Percentiles rank a stretch among this genome's conserved stretches.
Conservation (phyloP, 225 moss, liverwort and hornwort genomes). For the Sphagnum contortum region DNA sequence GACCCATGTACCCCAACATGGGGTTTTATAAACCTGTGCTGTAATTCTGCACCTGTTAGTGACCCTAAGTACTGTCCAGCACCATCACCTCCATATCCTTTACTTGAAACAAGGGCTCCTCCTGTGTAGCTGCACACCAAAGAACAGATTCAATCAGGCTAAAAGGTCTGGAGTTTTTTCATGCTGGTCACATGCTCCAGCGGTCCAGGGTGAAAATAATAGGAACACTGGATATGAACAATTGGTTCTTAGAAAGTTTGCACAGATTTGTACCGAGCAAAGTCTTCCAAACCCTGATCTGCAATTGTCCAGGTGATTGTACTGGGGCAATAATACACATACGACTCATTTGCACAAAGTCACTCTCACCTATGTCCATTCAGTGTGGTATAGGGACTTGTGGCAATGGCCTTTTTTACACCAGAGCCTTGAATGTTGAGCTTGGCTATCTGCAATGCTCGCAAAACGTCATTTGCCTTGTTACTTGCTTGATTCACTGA, state of each 20-base stretch:
- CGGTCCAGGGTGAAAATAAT: background rate
- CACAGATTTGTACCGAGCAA: too few relatives aligned
- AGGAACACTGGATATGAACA: too few relatives aligned
- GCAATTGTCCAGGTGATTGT: background rate
- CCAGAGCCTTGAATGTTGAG: conserved; percentile 35
- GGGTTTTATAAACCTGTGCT: conserved; percentile 14
- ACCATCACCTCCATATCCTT: conserved; percentile 19
- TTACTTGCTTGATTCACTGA: conserved; percentile 20
- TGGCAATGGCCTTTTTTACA: background rate
- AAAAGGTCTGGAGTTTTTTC: background rate
- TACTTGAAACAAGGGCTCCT: conserved; percentile 6
- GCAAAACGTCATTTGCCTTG: conserved; percentile 37
- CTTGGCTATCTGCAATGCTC: conserved; percentile 44
- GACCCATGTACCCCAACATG: background rate
- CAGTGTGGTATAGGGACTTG: background rate
- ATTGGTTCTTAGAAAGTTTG: too few relatives aligned
- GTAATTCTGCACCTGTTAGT: too few relatives aligned
- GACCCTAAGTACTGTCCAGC: conserved; percentile 11
- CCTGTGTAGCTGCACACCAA: conserved; percentile 20
- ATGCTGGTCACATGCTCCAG: background rate
- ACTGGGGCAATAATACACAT: too few relatives aligned
- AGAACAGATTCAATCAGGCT: background rate
- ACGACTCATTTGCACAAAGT: too few relatives aligned
- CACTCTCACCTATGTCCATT: conserved; percentile 24
- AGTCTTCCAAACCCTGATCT: background rate